A percentile compares a stretch with the other conserved stretches of the same genome.
Evolutionary conservation across 305 asterid species (phyloP).

Genomic region (Fraxinus velutina): DNA sequence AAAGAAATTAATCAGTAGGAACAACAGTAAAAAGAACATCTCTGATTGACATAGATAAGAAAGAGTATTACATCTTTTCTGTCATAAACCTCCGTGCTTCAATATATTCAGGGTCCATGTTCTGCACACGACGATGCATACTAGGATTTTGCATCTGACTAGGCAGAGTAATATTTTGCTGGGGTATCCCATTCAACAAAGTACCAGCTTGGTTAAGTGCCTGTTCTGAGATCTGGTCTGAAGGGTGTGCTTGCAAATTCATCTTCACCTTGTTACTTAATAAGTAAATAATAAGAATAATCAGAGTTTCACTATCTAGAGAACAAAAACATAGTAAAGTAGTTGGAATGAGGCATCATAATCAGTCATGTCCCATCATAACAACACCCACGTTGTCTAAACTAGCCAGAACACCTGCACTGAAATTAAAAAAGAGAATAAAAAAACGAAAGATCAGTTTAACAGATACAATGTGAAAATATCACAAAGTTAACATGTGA

Average conservation of each 20-base stretch:
- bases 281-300: constrained; percentile 24
- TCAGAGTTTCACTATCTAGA: constrained; percentile 19
- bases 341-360: constrained; percentile 10
- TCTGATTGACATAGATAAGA: constrained; percentile 7
- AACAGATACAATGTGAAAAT: constrained; percentile 1
- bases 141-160: constrained; percentile 68
- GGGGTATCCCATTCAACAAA: constrained; percentile 49
- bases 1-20: not conserved
- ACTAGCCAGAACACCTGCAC: constrained; percentile 32
- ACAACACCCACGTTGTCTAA: constrained; percentile 5
- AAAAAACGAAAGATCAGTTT: not conserved
- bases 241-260: constrained; percentile 70
- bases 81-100: constrained; percentile 53
- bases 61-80: constrained; percentile 57
- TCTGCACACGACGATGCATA: constrained; percentile 41
- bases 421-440: constrained; percentile 10
- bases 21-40: not conserved
- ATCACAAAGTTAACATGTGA: not conserved
- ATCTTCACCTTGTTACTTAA: constrained; percentile 35
- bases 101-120: constrained; percentile 51
- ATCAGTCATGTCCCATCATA: constrained; percentile 12
- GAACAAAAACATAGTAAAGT: constrained; percentile 24
- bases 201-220: constrained; percentile 59
- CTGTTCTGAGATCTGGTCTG: constrained; percentile 78
- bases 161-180: constrained; percentile 57